Percentiles rank a stretch among this genome's conserved stretches.
Conservation (phyloP, 148 eudicot species). For the Amaranthus cruentus region DNA sequence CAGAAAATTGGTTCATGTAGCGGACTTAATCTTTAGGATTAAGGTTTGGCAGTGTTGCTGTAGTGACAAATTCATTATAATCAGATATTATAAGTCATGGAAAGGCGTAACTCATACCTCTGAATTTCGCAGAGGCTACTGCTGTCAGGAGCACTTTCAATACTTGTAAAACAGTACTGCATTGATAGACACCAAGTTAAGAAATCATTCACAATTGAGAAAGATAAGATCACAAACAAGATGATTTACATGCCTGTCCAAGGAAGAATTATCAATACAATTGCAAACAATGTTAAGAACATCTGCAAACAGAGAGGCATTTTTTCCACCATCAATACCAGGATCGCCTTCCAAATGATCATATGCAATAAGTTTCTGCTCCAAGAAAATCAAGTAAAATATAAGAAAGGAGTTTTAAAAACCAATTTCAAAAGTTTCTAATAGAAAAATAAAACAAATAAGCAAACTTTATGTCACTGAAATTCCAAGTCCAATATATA, state of each 20-base stretch:
- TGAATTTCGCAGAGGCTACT: constrained; percentile 81
- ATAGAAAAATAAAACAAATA: background rate
- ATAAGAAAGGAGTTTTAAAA: background rate
- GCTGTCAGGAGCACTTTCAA: constrained; percentile 97
- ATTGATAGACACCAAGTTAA: constrained; percentile 22
- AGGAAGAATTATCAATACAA: constrained; percentile 85
- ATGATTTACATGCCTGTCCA: constrained; percentile 64
- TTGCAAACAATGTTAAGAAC: constrained; percentile 81
- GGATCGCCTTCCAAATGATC: constrained; percentile 99
- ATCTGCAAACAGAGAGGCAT: constrained; percentile 62
- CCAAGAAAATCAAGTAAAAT: constrained; percentile 20
- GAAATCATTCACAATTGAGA: constrained; percentile 11
- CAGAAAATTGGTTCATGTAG: too few relatives aligned
- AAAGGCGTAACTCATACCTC: constrained; percentile 49
- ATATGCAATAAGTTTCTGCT: constrained; percentile 94
- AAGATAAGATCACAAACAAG: background rate
- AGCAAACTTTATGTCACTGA: too few relatives aligned
- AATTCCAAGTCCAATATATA: background rate
- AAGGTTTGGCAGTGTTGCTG: too few relatives aligned
- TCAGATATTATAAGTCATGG: background rate
- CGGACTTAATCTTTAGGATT: too few relatives aligned
- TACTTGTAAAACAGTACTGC: constrained; percentile 94
- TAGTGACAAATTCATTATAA: background rate
- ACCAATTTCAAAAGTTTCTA: background rate
- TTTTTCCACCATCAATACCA: constrained; percentile 88